These are phyloP conservation scores for Bondarzewia mesenterica DNA, from an alignment of 1,284 basidiomycete genomes.

Conservation along the genomic window DNA sequence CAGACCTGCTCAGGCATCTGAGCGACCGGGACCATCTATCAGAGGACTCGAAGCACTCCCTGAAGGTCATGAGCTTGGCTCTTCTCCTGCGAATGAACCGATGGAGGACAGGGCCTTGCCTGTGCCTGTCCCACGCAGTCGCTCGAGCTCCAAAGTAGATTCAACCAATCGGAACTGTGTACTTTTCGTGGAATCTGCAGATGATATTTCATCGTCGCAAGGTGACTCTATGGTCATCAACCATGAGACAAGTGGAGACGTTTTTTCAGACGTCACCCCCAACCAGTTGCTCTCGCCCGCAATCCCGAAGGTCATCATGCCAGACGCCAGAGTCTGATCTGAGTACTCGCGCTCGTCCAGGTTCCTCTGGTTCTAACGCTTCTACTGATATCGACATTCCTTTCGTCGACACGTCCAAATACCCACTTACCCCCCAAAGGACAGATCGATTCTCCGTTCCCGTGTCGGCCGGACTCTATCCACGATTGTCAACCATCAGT, in stretches of 20 bases:
- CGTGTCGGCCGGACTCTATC: neutral
- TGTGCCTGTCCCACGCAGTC: conserved; percentile 13
- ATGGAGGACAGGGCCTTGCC: conserved; percentile 4
- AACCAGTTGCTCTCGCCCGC: conserved; percentile 14
- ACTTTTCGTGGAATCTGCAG: conserved; percentile 9
- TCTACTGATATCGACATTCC: conserved; percentile 12
- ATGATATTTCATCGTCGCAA: conserved; percentile 5
- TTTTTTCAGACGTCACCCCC: conserved; percentile 6
- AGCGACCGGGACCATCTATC: conserved; percentile 8
- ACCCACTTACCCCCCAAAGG: neutral
- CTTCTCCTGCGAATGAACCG: neutral
- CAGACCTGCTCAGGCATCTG: conserved; percentile 15
- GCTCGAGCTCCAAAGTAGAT: conserved; percentile 13
- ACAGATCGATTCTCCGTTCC: neutral
- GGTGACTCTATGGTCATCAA: conserved; percentile 6
- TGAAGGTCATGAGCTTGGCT: conserved; percentile 35
- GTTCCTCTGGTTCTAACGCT: conserved; percentile 4
- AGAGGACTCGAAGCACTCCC: conserved; percentile 37
- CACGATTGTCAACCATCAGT: neutral
- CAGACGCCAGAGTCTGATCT: conserved; percentile 17
- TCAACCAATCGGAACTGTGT: conserved; percentile 18
- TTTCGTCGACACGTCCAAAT: neutral
- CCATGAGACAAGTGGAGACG: too few relatives aligned
- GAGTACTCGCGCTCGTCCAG: conserved; percentile 12
- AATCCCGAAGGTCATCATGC: conserved; percentile 13